A percentile compares a stretch with the other conserved stretches of the same genome.
phyloP scores from a whole-genome alignment of 495 filamentous ascomycete genomes.

The Lasiosphaeriaceae sp. region DNA sequence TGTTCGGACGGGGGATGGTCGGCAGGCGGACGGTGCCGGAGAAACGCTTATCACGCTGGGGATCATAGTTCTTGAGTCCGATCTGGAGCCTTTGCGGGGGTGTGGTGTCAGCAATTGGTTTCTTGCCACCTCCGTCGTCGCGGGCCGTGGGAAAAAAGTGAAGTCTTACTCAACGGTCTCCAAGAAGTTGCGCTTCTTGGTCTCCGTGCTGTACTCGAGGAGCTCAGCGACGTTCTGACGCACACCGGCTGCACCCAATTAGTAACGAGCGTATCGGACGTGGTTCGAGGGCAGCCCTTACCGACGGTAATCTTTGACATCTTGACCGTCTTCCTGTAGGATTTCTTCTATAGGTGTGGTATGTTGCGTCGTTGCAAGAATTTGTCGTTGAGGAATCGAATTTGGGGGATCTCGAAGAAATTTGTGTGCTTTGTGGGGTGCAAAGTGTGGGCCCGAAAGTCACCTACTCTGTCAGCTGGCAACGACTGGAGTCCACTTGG shows the following conservation, averaged over 20 bases:
- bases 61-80: constrained; percentile 99
- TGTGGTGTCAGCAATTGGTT: constrained; percentile 4
- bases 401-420: constrained; percentile 5
- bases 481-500: too few relatives aligned
- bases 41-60: constrained; percentile 99
- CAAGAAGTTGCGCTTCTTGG: constrained; percentile 99
- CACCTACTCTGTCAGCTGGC: too few relatives aligned
- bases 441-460: too few relatives aligned
- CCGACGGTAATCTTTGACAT: constrained; percentile 73
- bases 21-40: constrained; percentile 90
- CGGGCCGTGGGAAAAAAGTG: not conserved
- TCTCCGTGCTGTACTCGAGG: constrained; percentile 89
- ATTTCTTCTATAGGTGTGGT: constrained; percentile 67
- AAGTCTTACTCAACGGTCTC: constrained; percentile 36
- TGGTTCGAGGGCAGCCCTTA: constrained; percentile 17
- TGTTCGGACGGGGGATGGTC: constrained; percentile 82
- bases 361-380: constrained; percentile 42
- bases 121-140: not conserved
- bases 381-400: constrained; percentile 16
- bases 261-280: constrained; percentile 4
- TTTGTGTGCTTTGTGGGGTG: constrained; percentile 17
- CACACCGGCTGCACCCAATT: constrained; percentile 72
- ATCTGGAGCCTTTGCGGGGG: constrained; percentile 69
- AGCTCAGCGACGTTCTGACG: constrained; percentile 87
- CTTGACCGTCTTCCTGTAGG: constrained; percentile 43